Conservation (phyloP, 306 rosid species). For the Lagenaria siceraria region DNA sequence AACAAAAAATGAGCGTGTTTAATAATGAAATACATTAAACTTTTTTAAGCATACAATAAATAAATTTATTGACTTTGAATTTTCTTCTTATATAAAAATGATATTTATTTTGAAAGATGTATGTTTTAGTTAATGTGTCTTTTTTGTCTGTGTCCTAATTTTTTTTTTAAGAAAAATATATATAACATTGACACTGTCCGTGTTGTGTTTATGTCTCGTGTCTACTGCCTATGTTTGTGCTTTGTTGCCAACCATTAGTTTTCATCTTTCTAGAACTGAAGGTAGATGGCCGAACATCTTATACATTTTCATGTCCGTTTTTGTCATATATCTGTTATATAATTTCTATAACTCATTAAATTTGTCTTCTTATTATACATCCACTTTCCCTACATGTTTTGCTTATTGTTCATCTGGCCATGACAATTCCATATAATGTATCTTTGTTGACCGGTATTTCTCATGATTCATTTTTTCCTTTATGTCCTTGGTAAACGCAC, state of each 20-base stretch:
- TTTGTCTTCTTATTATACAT: background rate
- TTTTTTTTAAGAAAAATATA: background rate
- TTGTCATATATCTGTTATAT: background rate
- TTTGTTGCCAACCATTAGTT: background rate
- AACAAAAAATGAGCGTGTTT: too few relatives aligned
- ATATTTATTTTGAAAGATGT: too few relatives aligned
- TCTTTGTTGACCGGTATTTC: background rate
- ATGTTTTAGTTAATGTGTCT: too few relatives aligned
- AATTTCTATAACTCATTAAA: background rate
- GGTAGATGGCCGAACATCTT: background rate
- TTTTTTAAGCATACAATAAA: too few relatives aligned
- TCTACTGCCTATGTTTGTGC: background rate
- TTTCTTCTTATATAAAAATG: too few relatives aligned
- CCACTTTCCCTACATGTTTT: background rate
- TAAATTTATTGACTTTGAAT: too few relatives aligned
- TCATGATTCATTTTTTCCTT: background rate
- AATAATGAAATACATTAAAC: too few relatives aligned
- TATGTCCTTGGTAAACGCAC: conserved; percentile 2
- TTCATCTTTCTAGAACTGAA: background rate
- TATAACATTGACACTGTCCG: background rate
- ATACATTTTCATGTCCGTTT: background rate
- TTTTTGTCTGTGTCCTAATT: background rate
- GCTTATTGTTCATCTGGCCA: background rate
- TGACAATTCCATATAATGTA: background rate
- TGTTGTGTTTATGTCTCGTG: background rate